Evolutionary conservation across 352 stramenopile species (phyloP), one percentile per base, ranked within the genome.

Genomic region (Pythium folliculosum): DNA sequence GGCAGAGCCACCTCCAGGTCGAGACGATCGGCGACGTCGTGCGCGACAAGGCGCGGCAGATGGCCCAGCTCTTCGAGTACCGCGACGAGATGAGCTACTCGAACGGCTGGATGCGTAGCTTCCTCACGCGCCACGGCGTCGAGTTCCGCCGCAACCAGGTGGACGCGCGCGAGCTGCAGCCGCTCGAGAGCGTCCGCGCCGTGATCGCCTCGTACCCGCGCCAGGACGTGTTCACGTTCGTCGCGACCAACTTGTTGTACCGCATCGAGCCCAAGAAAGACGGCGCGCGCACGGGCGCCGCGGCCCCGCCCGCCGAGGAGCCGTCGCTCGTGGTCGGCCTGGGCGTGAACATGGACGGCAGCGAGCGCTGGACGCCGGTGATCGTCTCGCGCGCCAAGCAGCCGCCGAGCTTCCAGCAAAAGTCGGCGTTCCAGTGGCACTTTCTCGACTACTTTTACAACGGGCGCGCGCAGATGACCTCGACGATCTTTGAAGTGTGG

Each of bases 41-140:
- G 23, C 63, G 63, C 47, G 63, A 75, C 21, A 74, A 73, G 48
- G 78, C 80, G 8, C 37, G 71, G 21, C 65, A 70, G 25, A 32
- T 86, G 43, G 77, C 77, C 5, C 50, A 69, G 16, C 70, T 82
- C 56, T 76, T 87, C 67, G 50, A 78, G 49, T 67, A 84, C 48
- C 47, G 62, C 25, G 63, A 72, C 19, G 64, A 69, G 50, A 64
- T 86, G 63, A 76, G 63, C 49, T 90, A 86, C 71, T 90, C 82
- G 21, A 88, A 81, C 47, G 80, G 82, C 8, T 90, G 80, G 80
- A 76, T 86, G 66, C 77, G 68, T 38, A 82, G 80, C 65, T 88
- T 89, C 62, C 75, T 87, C 67, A 81, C 75, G 47, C 75, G 78
- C 49, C 80, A 90, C 65, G 72, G 81, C 38, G 58, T 89, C 21